phyloP scores from a whole-genome alignment of 2,329 filamentous ascomycete genomes.

The Aspergillus sp. region DNA sequence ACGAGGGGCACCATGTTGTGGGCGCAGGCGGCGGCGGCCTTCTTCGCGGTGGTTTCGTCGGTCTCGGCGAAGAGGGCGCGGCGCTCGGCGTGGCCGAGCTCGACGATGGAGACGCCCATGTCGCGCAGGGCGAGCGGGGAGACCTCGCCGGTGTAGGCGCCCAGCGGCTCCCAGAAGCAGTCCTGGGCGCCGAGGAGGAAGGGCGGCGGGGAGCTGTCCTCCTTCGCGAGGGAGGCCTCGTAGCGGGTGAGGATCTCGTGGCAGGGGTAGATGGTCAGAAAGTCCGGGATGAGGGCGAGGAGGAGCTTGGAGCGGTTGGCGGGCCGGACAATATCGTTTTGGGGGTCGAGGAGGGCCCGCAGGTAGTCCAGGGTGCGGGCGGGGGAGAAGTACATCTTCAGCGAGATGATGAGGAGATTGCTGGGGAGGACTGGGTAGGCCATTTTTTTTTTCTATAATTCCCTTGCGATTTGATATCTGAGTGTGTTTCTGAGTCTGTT shows the following conservation, averaged over 20 bases:
- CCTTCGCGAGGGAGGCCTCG: slow-evolving; percentile 18
- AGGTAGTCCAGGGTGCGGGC: slow-evolving; percentile 57
- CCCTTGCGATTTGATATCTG: too few species aligned
- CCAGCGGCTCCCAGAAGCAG: slow-evolving; percentile 65
- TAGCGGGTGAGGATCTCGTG: slow-evolving; percentile 37
- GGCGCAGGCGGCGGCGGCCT: slow-evolving; percentile 65
- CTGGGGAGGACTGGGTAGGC: slow-evolving; percentile 33
- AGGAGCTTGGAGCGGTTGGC: slow-evolving; percentile 55
- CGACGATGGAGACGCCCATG: slow-evolving; percentile 69
- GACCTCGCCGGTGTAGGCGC: slow-evolving; percentile 75
- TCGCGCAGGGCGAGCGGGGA: slow-evolving; percentile 66
- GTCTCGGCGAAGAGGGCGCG: slow-evolving; percentile 70
- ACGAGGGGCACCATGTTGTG: slow-evolving; percentile 74
- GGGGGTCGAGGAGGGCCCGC: slow-evolving; percentile 46
- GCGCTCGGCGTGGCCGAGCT: slow-evolving; percentile 79
- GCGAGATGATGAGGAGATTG: slow-evolving; percentile 38
- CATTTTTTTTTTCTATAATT: too few species aligned
- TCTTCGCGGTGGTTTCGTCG: slow-evolving; percentile 64
- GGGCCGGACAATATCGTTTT: slow-evolving; percentile 44
- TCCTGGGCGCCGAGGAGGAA: slow-evolving; percentile 74
- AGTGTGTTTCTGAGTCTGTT: neutral
- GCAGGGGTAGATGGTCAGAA: slow-evolving; percentile 60
- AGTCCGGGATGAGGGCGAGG: slow-evolving; percentile 76
- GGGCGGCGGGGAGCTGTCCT: slow-evolving; percentile 33
- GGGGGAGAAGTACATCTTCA: slow-evolving; percentile 39